Evolutionary conservation across 768 basidiomycete species (phyloP).

Genomic region (Daedaleopsis sinensis): DNA sequence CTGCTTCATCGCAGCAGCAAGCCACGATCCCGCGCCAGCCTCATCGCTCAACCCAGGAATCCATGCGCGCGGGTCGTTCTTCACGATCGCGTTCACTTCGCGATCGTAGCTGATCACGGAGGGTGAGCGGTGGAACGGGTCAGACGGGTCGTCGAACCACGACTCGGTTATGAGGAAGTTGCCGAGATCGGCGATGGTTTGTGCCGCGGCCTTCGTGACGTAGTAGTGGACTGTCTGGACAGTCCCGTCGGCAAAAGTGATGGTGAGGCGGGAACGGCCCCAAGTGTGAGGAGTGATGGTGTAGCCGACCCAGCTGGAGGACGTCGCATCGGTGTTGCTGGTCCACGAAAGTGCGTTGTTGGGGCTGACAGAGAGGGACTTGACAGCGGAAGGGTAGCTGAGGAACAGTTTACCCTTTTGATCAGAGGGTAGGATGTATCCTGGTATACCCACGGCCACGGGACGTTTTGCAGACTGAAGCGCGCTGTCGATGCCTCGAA

Average conservation of each 20-base stretch:
- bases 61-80: slow-evolving; percentile 57
- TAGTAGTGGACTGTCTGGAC: slow-evolving; percentile 58
- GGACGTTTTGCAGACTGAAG: slow-evolving; percentile 45
- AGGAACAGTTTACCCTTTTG: slow-evolving; percentile 55
- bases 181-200: slow-evolving; percentile 51
- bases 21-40: slow-evolving; percentile 61
- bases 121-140: slow-evolving; percentile 57
- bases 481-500: slow-evolving; percentile 51
- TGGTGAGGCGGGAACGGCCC: slow-evolving; percentile 52
- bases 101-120: slow-evolving; percentile 59
- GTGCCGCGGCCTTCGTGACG: slow-evolving; percentile 48
- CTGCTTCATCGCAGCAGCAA: slow-evolving; percentile 60
- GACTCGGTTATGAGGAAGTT: slow-evolving; percentile 56
- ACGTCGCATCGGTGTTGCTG: slow-evolving; percentile 45
- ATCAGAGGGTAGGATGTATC: slow-evolving; percentile 54
- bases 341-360: slow-evolving; percentile 49
- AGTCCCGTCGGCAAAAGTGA: slow-evolving; percentile 53
- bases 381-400: slow-evolving; percentile 43
- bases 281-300: slow-evolving; percentile 46
- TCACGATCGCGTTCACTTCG: slow-evolving; percentile 50
- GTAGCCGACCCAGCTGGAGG: slow-evolving; percentile 49
- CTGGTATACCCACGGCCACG: slow-evolving; percentile 54
- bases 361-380: slow-evolving; percentile 47
- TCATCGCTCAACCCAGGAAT: slow-evolving; percentile 63
- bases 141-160: slow-evolving; percentile 52